Evolutionary conservation across 2,329 filamentous ascomycete genomes (phyloP), one percentile per base, ranked within the genome.

Genomic region (Cadophora luteo-olivacea): DNA sequence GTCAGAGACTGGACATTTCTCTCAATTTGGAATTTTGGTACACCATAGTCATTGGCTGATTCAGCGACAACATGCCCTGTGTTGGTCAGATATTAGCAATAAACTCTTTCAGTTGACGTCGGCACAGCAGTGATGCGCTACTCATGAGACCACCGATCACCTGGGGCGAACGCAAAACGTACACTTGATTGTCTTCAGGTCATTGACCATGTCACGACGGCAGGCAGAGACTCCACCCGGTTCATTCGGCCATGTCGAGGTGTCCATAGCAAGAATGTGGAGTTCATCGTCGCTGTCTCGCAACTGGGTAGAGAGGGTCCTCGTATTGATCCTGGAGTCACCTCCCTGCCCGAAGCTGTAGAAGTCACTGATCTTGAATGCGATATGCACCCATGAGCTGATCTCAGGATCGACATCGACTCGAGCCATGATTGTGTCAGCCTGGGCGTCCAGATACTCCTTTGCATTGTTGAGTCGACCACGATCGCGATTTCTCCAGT

Each of bases 151-250:
- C n/a, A n/a, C n/a, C n/a, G n/a, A n/a, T n/a, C n/a, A n/a, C n/a
- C n/a, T n/a, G n/a, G n/a, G n/a, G n/a, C n/a, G 3, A 45, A 45
- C 3, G 38, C 3, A 12, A 9, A 45, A 45, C 38, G 5, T 14
- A 45, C 38, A 84, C 69, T 81, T 82, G 69, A 85, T 83, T 0
- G 81, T 81, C 16, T 79, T 75, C 55, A 84, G 78, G 24, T 81
- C 82, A 67, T 85, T 84, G 69, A 85, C 81, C 77, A 85, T 80
- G 71, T 85, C 83, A 66, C 83, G 79, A 66, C 83, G 80, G 73
- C 83, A 85, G 45, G 82, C 82, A 57, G 83, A 84, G 14, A 85
- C 83, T 73, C 83, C 83, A 68, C 83, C 83, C 55, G 73, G 72
- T 55, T 77, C 75, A 67, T 76, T 77, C 11, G 75, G 75, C 75